These are phyloP conservation scores for Ophiobolus disseminans DNA, from an alignment of 2,329 filamentous ascomycete genomes.

Conservation along the genomic window DNA sequence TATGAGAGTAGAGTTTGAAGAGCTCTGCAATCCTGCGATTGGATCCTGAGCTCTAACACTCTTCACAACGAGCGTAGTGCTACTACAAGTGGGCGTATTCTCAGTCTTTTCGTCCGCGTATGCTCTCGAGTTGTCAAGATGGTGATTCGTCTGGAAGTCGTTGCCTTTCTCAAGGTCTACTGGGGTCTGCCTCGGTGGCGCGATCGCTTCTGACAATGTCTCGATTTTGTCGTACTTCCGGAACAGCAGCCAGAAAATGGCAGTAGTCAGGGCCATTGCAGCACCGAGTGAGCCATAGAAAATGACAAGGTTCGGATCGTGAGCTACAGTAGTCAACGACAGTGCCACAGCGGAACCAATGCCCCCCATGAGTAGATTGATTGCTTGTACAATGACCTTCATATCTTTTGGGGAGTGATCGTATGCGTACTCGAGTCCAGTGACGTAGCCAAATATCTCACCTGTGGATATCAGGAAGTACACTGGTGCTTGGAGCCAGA, in stretches of 20 bases:
- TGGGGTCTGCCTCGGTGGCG: background rate
- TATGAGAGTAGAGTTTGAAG: too few relatives aligned
- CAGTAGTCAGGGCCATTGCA: conserved; percentile 30
- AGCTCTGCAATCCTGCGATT: too few relatives aligned
- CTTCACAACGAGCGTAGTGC: too few relatives aligned
- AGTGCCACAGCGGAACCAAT: conserved; percentile 42
- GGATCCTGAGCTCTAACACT: too few relatives aligned
- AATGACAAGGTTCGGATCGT: conserved; percentile 37
- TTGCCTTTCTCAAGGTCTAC: background rate
- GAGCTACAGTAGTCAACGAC: conserved; percentile 38
- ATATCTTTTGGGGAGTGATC: conserved; percentile 53
- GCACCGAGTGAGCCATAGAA: conserved; percentile 35
- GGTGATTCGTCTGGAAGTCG: background rate
- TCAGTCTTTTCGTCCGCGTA: too few relatives aligned
- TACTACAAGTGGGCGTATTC: too few relatives aligned
- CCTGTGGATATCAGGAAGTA: conserved; percentile 51
- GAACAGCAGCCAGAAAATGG: conserved; percentile 35
- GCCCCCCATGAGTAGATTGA: conserved; percentile 42
- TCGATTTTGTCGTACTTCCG: conserved; percentile 25
- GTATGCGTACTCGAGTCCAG: conserved; percentile 55
- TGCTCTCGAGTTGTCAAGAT: too few relatives aligned
- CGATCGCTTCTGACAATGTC: background rate
- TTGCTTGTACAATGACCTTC: conserved; percentile 48
- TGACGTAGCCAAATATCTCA: conserved; percentile 54
- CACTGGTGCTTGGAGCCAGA: conserved; percentile 52